Percentiles rank a stretch among this genome's conserved stretches.
phyloP scores from a whole-genome alignment of 805 yeast species.

The Candida ipomoeae region DNA sequence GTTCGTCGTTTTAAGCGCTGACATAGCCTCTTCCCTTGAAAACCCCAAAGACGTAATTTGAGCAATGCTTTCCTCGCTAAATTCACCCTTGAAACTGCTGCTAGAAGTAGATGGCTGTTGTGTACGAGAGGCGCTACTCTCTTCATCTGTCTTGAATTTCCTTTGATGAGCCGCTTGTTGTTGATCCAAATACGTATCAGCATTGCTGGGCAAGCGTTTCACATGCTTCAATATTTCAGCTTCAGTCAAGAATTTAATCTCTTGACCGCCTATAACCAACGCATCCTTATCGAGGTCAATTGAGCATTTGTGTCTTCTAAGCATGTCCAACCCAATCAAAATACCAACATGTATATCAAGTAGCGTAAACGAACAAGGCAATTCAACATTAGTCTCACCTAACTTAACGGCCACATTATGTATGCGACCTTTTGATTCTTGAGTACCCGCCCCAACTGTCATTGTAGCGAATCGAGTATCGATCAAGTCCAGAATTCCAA shows the following conservation, averaged over 20 bases:
- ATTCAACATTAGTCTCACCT: conserved; percentile 44
- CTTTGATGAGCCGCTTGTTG: background rate
- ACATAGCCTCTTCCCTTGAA: conserved; percentile 53
- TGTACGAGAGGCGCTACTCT: background rate
- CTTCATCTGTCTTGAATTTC: background rate
- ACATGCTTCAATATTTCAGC: conserved; percentile 51
- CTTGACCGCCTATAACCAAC: conserved; percentile 67
- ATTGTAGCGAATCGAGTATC: conserved; percentile 78
- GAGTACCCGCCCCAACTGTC: conserved; percentile 88
- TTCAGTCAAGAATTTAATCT: conserved; percentile 69
- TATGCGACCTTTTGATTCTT: conserved; percentile 73
- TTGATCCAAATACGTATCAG: background rate
- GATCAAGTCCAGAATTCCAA: conserved; percentile 66
- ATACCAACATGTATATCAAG: conserved; percentile 70
- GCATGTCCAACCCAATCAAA: conserved; percentile 85
- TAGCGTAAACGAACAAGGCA: conserved; percentile 39
- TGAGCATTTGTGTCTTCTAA: conserved; percentile 79
- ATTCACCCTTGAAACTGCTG: background rate
- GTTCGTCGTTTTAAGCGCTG: conserved; percentile 59
- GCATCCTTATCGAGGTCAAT: conserved; percentile 68
- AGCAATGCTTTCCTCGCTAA: conserved; percentile 13
- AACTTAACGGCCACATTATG: conserved; percentile 85
- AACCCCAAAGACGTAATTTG: conserved; percentile 67
- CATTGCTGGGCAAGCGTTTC: background rate
- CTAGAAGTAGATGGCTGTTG: background rate